Evolutionary conservation across 352 stramenopile genomes (phyloP), one percentile per base, ranked within the genome.

Genomic region (Pythium angustatum): DNA sequence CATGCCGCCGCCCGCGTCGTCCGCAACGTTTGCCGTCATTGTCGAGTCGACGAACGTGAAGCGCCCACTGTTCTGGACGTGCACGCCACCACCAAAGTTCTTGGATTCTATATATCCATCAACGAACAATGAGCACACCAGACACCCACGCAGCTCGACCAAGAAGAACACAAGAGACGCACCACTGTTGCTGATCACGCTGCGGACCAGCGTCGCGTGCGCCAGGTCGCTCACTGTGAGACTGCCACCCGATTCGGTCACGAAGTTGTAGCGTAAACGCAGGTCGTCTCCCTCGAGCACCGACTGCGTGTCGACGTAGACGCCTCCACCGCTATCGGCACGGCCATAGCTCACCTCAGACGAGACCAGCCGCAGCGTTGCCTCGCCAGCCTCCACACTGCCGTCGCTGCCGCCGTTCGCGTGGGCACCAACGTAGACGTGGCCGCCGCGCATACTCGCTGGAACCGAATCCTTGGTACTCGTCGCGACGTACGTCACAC

Each of bases 1-100:
- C 36, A 90, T 62, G 1, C 69, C 81, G 3, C 81, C 81, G 11
- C 81, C 81, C 0, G 79, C 82, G 51, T 88, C 81, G 40, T 90
- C 81, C 0, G 81, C 81, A 19, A 60, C 56, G 47, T 90, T 90
- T 38, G 77, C 59, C 1, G 62, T 64, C 11, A 90, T 19, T 5
- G 65, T 44, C n/a, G 71, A 81, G 10, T 45, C 52, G 1, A 64
- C 27, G 5, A 79, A 30, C 7, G 50, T 56, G 15, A 78, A 47
- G 5, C 50, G 53, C 6, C 60, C 64, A 3, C 66, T 71, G 22
- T 73, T 78, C 15, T 88, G 75, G 0, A 83, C 59, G 66, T 69
- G 87, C 21, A 87, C 62, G 0, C 72, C 81, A 9, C 81, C 81
- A 11, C 81, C 81, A 28, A 73, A 73, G 22, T 81, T 88, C 27